A percentile compares a stretch with the other conserved stretches of the same genome.
Evolutionary conservation across 345 rosid species (phyloP).

Genomic region (Noccaea bulbosa): DNA sequence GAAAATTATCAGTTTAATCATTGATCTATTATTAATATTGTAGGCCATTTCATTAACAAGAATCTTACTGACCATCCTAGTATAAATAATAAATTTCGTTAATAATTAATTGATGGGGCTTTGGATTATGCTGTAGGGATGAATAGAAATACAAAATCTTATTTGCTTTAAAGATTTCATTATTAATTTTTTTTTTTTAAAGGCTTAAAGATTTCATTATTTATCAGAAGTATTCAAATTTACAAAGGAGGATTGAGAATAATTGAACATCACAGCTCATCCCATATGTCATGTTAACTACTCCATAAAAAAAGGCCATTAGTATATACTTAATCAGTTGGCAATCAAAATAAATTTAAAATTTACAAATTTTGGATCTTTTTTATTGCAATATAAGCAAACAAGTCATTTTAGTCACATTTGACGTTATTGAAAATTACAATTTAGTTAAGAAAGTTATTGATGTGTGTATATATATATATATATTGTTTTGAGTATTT

Average conservation of each 20-base stretch:
- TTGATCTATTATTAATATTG: background rate
- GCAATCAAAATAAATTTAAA: conserved; percentile 11
- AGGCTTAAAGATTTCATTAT: conserved; percentile 2
- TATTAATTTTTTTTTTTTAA: no score
- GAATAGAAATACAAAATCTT: background rate
- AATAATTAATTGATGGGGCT: background rate
- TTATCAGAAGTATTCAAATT: background rate
- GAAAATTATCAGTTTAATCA: background rate
- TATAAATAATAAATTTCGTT: background rate
- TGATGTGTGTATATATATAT: background rate
- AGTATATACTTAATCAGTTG: background rate
- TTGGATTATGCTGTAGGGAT: background rate
- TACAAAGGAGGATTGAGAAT: conserved; percentile 3
- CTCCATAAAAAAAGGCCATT: conserved; percentile 21
- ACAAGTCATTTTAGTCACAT: conserved; percentile 10
- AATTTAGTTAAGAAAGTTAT: background rate
- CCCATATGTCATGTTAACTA: conserved; percentile 36
- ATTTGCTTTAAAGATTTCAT: conserved; percentile 1
- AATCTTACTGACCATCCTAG: background rate
- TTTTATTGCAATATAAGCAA: background rate
- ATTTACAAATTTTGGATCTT: background rate
- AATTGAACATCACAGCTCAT: conserved; percentile 36
- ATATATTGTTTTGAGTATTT: no score
- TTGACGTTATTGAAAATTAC: background rate
- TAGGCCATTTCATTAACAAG: background rate